These are phyloP conservation scores for Microglena sp. DNA, from an alignment of 139 green algal species.

Conservation along the genomic window DNA sequence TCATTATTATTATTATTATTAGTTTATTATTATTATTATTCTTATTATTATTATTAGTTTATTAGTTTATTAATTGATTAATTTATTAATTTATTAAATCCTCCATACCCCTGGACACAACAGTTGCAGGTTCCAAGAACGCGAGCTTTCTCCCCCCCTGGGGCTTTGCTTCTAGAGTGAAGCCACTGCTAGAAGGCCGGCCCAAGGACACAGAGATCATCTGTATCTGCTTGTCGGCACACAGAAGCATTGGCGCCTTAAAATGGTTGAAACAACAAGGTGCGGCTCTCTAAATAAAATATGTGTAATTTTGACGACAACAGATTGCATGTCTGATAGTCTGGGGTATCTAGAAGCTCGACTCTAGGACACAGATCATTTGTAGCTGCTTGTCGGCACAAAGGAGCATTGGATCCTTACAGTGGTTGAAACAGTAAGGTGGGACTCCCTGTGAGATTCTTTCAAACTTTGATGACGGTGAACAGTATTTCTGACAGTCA, in stretches of 20 bases:
- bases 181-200: not conserved
- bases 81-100: no score
- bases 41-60: no score
- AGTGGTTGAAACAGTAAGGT: slow-evolving; percentile 18
- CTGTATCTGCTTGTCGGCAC: slow-evolving; percentile 22
- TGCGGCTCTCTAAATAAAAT: not conserved
- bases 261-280: slow-evolving; percentile 21
- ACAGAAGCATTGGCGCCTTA: slow-evolving; percentile 19
- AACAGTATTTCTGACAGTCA: no score
- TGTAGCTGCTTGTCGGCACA: slow-evolving; percentile 24
- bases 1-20: no score
- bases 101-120: slow-evolving; percentile 18
- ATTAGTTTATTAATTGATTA: no score
- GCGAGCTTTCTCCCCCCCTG: slow-evolving; percentile 25
- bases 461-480: not conserved
- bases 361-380: slow-evolving; percentile 1
- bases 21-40: no score
- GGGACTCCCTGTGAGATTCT: not conserved
- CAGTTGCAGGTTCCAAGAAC: not conserved
- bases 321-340: no score
- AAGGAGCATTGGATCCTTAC: slow-evolving; percentile 17
- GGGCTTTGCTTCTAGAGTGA: slow-evolving; percentile 9
- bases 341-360: no score
- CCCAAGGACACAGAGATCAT: slow-evolving; percentile 7
- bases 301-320: not conserved